phyloP scores from a whole-genome alignment of 495 filamentous ascomycete genomes.

The Penicillium coffeae region DNA sequence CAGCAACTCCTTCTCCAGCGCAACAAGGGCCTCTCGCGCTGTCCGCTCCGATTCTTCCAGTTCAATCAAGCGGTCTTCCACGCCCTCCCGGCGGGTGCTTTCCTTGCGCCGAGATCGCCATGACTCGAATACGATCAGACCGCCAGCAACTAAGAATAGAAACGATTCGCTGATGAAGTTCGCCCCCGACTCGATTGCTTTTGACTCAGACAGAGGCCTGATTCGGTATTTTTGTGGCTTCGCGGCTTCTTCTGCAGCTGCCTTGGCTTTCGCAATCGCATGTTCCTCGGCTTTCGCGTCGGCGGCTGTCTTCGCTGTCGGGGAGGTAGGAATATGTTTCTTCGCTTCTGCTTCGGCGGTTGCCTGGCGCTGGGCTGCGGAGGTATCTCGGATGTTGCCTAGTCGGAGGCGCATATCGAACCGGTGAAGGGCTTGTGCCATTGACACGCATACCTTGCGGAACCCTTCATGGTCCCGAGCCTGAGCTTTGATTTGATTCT shows the following conservation, averaged over 20 bases:
- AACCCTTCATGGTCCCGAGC: constrained; percentile 93
- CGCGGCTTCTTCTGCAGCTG: constrained; percentile 45
- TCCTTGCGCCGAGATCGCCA: constrained; percentile 74
- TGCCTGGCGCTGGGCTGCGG: constrained; percentile 53
- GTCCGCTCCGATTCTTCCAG: constrained; percentile 60
- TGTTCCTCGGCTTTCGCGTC: constrained; percentile 62
- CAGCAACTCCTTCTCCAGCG: constrained; percentile 65
- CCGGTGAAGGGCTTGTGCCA: constrained; percentile 86
- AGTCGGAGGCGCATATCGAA: constrained; percentile 91
- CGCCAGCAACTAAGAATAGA: constrained; percentile 75
- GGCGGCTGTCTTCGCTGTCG: constrained; percentile 77
- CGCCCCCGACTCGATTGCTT: constrained; percentile 93
- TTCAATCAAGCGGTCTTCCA: constrained; percentile 64
- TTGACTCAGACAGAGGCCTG: constrained; percentile 79
- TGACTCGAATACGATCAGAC: constrained; percentile 78
- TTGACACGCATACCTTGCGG: constrained; percentile 62
- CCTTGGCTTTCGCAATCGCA: constrained; percentile 45
- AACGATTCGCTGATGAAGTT: constrained; percentile 93
- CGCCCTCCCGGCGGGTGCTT: constrained; percentile 66
- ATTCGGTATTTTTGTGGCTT: constrained; percentile 52
- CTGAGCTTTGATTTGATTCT: constrained; percentile 93
- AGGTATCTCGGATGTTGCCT: constrained; percentile 75
- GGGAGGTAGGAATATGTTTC: constrained; percentile 62
- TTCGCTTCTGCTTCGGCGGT: constrained; percentile 46
- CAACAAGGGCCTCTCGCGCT: constrained; percentile 54